These are phyloP conservation scores for Leccinellum rugosiceps DNA, from an alignment of 768 basidiomycete genomes.

Conservation along the genomic window DNA sequence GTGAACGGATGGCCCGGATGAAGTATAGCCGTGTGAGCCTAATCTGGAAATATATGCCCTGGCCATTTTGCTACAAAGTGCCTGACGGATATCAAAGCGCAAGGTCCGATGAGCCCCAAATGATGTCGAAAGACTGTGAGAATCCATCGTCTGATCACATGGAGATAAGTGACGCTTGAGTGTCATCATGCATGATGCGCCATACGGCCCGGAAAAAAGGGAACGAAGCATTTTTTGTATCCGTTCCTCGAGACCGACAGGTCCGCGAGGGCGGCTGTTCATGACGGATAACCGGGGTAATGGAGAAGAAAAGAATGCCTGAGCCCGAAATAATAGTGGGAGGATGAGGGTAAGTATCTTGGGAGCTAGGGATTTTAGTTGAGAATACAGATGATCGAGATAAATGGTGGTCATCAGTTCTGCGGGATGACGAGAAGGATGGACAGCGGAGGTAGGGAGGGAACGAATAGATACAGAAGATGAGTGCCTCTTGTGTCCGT, in stretches of 20 bases:
- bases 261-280: conserved; percentile 31
- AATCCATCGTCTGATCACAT: conserved; percentile 18
- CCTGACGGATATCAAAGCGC: conserved; percentile 60
- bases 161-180: conserved; percentile 55
- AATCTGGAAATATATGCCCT: conserved; percentile 62
- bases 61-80: conserved; percentile 58
- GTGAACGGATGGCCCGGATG: conserved; percentile 56
- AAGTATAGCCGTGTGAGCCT: conserved; percentile 49
- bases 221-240: conserved; percentile 54
- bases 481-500: conserved; percentile 54
- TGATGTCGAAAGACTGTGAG: conserved; percentile 38
- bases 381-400: conserved; percentile 58
- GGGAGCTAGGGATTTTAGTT: conserved; percentile 58
- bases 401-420: conserved; percentile 64
- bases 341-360: conserved; percentile 53
- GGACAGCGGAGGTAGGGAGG: conserved; percentile 33
- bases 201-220: conserved; percentile 64
- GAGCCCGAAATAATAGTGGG: conserved; percentile 69
- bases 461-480: conserved; percentile 57
- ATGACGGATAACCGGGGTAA: conserved; percentile 65
- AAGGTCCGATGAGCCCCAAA: conserved; percentile 62
- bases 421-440: conserved; percentile 45
- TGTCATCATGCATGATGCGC: conserved; percentile 60
- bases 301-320: conserved; percentile 62
- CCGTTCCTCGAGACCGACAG: conserved; percentile 45